Conservation (phyloP, 345 rosid species). For the Dipteronia sinensis region DNA sequence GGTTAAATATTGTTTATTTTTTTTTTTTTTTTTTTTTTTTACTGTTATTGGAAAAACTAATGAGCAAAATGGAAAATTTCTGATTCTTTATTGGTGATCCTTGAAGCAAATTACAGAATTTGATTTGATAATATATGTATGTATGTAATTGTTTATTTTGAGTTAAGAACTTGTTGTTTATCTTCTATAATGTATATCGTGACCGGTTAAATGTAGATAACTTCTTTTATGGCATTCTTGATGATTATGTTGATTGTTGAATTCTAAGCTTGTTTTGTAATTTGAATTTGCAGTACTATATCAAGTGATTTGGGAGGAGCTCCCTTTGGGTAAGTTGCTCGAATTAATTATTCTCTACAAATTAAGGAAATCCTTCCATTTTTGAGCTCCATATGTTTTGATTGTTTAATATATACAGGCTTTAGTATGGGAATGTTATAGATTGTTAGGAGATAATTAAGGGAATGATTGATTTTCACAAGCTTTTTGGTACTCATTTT, state of each 20-base stretch:
- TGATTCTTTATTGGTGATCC: background rate
- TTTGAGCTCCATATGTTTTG: background rate
- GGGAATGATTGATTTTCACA: background rate
- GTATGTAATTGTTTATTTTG: background rate
- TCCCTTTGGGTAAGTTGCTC: slow-evolving; percentile 66
- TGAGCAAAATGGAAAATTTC: background rate
- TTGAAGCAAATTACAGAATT: background rate
- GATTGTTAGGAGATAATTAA: background rate
- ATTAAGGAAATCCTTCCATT: background rate
- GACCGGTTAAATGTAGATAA: background rate
- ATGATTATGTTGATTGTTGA: background rate
- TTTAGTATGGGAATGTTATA: background rate
- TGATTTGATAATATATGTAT: background rate
- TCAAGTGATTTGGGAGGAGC: slow-evolving; percentile 73
- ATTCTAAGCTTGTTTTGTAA: slow-evolving; percentile 14
- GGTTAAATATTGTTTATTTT: too few relatives aligned
- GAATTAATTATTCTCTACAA: background rate
- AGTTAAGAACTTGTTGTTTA: background rate
- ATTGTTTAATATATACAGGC: background rate
- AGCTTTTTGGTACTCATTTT: background rate
- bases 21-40: too few relatives aligned
- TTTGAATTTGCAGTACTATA: slow-evolving; percentile 65
- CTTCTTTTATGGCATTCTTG: slow-evolving; percentile 16
- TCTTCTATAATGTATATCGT: slow-evolving; percentile 1
- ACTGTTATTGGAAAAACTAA: background rate